phyloP scores from a whole-genome alignment of 768 basidiomycete species.

The Tephrocybe sp. region DNA sequence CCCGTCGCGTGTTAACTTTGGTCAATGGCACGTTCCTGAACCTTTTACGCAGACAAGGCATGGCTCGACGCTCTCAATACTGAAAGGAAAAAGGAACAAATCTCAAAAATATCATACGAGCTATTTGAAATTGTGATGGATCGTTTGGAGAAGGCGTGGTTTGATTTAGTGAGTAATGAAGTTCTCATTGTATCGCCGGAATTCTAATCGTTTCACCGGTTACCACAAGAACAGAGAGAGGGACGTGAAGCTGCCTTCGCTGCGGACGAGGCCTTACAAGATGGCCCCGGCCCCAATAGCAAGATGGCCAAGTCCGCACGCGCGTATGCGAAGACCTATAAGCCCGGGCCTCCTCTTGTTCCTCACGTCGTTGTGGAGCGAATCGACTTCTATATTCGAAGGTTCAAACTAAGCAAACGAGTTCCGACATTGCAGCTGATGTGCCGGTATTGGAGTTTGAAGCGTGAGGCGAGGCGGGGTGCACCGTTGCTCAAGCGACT shows the following conservation, averaged over 20 bases:
- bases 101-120: constrained; percentile 79
- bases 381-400: constrained; percentile 71
- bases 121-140: constrained; percentile 97
- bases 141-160: constrained; percentile 98
- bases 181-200: not conserved
- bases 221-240: constrained; percentile 67
- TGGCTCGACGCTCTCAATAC: too few species aligned
- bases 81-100: too few species aligned
- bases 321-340: constrained; percentile 90
- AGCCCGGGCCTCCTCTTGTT: constrained; percentile 89
- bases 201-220: constrained; percentile 1
- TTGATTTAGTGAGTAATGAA: constrained; percentile 74
- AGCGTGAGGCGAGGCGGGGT: too few species aligned
- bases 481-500: too few species aligned
- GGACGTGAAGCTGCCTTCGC: constrained; percentile 54
- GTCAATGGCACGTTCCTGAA: too few species aligned
- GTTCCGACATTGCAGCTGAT: too few species aligned
- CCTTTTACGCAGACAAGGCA: too few species aligned
- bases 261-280: constrained; percentile 47
- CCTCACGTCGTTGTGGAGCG: constrained; percentile 80
- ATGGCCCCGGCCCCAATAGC: constrained; percentile 35
- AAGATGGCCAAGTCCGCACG: constrained; percentile 76
- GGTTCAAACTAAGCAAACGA: too few species aligned
- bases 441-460: too few species aligned
- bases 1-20: too few species aligned